Evolutionary conservation across 2,329 filamentous ascomycete species (phyloP).

Genomic region (Fusarium denticulatum): DNA sequence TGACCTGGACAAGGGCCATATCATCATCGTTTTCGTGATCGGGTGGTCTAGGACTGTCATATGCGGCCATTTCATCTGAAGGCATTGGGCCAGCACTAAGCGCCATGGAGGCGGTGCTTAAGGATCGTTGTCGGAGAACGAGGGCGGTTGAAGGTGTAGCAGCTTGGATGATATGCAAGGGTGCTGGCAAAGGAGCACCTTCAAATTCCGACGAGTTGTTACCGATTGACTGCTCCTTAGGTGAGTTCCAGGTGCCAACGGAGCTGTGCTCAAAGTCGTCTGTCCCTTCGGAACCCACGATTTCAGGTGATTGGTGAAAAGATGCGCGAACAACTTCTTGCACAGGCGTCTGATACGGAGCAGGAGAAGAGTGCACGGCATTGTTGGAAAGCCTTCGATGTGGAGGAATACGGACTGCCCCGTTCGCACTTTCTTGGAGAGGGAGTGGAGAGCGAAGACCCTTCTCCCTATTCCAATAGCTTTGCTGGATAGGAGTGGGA

Average conservation of each 20-base stretch:
- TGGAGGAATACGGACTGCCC: not conserved
- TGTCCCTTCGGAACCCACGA: not conserved
- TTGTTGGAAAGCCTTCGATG: not conserved
- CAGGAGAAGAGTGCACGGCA: not conserved
- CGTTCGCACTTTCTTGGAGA: not conserved
- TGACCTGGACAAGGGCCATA: not conserved
- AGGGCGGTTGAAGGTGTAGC: not conserved
- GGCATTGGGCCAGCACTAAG: conserved; percentile 13
- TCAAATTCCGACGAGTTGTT: not conserved
- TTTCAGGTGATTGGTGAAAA: not conserved
- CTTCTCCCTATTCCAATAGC: not conserved
- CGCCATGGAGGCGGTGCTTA: conserved; percentile 11
- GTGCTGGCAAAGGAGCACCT: conserved; percentile 28
- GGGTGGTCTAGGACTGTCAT: not conserved
- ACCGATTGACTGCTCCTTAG: not conserved
- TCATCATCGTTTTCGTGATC: not conserved
- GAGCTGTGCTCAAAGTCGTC: not conserved
- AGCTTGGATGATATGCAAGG: conserved; percentile 36
- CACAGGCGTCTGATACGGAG: not conserved
- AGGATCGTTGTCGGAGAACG: not conserved
- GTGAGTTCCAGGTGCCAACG: conserved; percentile 18
- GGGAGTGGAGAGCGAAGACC: not conserved
- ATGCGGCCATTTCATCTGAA: not conserved
- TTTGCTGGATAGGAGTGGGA: not conserved
- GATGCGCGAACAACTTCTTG: not conserved